Evolutionary conservation across 2,329 filamentous ascomycete genomes (phyloP), one percentile per base, ranked within the genome.

Genomic region (Lachnellula hyalina): DNA sequence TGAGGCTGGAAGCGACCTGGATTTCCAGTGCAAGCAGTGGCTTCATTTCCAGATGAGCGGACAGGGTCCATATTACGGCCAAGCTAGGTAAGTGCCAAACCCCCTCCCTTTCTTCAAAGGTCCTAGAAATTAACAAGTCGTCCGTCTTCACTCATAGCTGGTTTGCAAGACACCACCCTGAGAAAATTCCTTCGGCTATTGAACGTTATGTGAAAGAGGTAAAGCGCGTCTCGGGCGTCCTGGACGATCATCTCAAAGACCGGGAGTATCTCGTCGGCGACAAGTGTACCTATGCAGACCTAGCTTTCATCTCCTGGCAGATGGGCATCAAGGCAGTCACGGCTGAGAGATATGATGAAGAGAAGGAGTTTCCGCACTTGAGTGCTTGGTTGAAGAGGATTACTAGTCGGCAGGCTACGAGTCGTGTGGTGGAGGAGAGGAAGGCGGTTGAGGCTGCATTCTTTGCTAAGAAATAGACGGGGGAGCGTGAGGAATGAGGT

Each of bases 1-100:
- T 59, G 55, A 57, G n/a, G 63, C 49, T 73, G 70, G 60, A 54
- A 57, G n/a, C 50, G 54, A 61, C 3, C 66, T 71, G 47, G 65
- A 68, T 44, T 66, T 65, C 42, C 57, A 63, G 7, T 56, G 65
- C n/a, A 65, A 67, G 42, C 69, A 72, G 60, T 75, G 69, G 65
- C 60, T 73, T 14, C 55, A 66, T 54, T 75, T 72, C 62, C 73
- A 75, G 61, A 65, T 65, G 48, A 62, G 58, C 35, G 68, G 70
- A 11, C 68, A 71, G 54, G 71, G 70, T 3, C 71, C 69, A 1
- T 74, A 73, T 55, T 73, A 84, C 38, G 64, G 65, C 3, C 65
- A 67, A 51, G 53, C 55, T 32, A 52, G 47, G 19, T 71, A 68
- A 65, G 70, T 71, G 56, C 25, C 25, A 7, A 2, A 23, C 44